Evolutionary conservation across 495 filamentous ascomycete genomes (phyloP), one percentile per base, ranked within the genome.

Genomic region (Tuber magnatum): DNA sequence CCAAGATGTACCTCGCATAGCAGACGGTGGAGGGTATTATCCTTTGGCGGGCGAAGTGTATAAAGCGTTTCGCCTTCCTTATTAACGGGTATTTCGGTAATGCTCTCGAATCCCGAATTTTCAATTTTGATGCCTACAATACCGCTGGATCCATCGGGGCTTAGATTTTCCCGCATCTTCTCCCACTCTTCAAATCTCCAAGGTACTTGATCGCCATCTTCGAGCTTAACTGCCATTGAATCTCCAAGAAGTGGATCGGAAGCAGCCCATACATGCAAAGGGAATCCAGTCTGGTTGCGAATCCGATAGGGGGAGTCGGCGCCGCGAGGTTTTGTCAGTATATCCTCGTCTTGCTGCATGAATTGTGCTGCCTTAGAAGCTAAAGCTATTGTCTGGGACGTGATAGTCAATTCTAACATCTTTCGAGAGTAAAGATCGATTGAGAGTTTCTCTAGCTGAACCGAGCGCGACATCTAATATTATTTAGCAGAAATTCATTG

Each of bases 121-220:
- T 97, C 94, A 22, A 99, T 89, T 78, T 90, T 89, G 70, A 97
- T 87, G 5, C 92, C 90, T 68, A 99, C 90, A 72, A 92, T 86
- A 71, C 90, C 93, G 20, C 88, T 87, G 74, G 90, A 90, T 20
- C 88, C 91, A 83, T 99, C 95, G 1, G 94, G 90, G 10, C 92
- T 89, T 40, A 98, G 86, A 75, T 90, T 96, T 84, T 98, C 95
- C 77, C 95, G 91, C 86, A 97, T 93, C 80, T 94, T 93, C 70
- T 92, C 92, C 84, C 94, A 93, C 77, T 97, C 93, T 81, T 98
- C 95, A 75, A 99, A 99, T 74, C 93, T 91, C 95, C 95, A 99
- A 20, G 94, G 93, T 6, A 88, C 88, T 83, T 98, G 95, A 80
- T 97, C 91, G 44, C 95, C 95, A 82, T 99, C 95, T 38, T 86